Evolutionary conservation across 495 filamentous ascomycete species (phyloP).

Genomic region (Aspergillus egyptiacus): DNA sequence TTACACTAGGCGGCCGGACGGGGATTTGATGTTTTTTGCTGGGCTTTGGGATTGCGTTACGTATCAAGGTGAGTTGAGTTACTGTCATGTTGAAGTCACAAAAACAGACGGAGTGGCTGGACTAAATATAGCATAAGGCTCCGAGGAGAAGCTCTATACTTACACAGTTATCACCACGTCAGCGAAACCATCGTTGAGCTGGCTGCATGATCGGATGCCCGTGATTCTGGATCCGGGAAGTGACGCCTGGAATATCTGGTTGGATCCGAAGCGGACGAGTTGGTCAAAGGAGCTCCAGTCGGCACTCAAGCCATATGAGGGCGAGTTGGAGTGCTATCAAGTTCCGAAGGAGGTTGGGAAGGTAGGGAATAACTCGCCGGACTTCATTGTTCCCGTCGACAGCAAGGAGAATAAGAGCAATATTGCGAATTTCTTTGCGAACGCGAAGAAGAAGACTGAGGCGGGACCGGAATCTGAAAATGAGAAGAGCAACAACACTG

Average conservation of each 20-base stretch:
- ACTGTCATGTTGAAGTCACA: not conserved
- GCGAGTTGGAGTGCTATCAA: slow-evolving; percentile 77
- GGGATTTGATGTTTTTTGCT: slow-evolving; percentile 79
- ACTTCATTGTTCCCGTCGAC: slow-evolving; percentile 74
- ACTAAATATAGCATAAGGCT: slow-evolving; percentile 24
- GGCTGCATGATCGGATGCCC: slow-evolving; percentile 92
- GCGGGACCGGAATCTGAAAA: slow-evolving; percentile 1
- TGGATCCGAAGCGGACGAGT: slow-evolving; percentile 61
- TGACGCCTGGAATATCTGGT: slow-evolving; percentile 67
- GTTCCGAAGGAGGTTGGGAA: slow-evolving; percentile 89
- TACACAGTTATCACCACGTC: slow-evolving; percentile 91
- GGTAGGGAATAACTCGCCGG: slow-evolving; percentile 84
- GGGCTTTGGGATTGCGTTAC: slow-evolving; percentile 86
- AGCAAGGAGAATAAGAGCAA: slow-evolving; percentile 83
- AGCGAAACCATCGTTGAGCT: slow-evolving; percentile 70
- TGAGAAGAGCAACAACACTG: slow-evolving; percentile 26
- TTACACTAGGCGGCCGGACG: slow-evolving; percentile 74
- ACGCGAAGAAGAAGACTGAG: slow-evolving; percentile 38
- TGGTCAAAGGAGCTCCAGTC: slow-evolving; percentile 78
- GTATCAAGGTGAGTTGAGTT: slow-evolving; percentile 61
- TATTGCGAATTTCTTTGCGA: slow-evolving; percentile 87
- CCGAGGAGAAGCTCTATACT: slow-evolving; percentile 66
- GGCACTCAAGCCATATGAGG: slow-evolving; percentile 68
- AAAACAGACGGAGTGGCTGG: not conserved
- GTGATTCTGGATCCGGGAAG: slow-evolving; percentile 78